phyloP scores from a whole-genome alignment of 2,329 filamentous ascomycete genomes.

The Stylonectria norvegica region DNA sequence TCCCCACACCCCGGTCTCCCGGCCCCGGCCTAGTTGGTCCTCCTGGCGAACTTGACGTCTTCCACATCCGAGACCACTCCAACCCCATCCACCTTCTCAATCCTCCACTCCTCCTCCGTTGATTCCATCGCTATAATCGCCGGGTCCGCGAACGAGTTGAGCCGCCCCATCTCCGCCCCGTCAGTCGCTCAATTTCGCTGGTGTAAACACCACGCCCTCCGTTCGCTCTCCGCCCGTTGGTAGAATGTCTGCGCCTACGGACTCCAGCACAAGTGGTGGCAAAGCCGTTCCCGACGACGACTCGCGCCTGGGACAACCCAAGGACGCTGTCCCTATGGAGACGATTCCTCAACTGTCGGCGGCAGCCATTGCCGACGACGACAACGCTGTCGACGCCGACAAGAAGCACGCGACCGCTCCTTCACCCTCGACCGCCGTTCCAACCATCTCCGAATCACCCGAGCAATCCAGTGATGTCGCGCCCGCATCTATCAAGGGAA shows the following conservation, averaged over 20 bases:
- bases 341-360: conserved; percentile 27
- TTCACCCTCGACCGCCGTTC: conserved; percentile 13
- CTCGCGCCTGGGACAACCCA: conserved; percentile 33
- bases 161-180: conserved; percentile 9
- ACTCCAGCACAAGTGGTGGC: conserved; percentile 32
- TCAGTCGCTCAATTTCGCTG: conserved; percentile 16
- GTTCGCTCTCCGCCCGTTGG: conserved; percentile 16
- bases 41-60: conserved; percentile 28
- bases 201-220: conserved; percentile 24
- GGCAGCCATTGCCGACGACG: conserved; percentile 15
- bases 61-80: conserved; percentile 27
- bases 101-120: conserved; percentile 3
- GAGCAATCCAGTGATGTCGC: conserved; percentile 17
- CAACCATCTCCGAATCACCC: conserved; percentile 17
- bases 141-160: conserved; percentile 19
- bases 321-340: conserved; percentile 38
- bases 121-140: conserved; percentile 1
- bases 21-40: too few species aligned
- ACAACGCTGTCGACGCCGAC: conserved; percentile 17
- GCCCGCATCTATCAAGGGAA: conserved; percentile 31
- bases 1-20: too few species aligned
- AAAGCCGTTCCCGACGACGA: conserved; percentile 27
- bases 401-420: conserved; percentile 15
- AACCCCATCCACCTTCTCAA: conserved; percentile 16
- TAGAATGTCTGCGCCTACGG: conserved; percentile 32